phyloP scores from a whole-genome alignment of 768 basidiomycete genomes.

The Coprinellus aureogranulatus region DNA sequence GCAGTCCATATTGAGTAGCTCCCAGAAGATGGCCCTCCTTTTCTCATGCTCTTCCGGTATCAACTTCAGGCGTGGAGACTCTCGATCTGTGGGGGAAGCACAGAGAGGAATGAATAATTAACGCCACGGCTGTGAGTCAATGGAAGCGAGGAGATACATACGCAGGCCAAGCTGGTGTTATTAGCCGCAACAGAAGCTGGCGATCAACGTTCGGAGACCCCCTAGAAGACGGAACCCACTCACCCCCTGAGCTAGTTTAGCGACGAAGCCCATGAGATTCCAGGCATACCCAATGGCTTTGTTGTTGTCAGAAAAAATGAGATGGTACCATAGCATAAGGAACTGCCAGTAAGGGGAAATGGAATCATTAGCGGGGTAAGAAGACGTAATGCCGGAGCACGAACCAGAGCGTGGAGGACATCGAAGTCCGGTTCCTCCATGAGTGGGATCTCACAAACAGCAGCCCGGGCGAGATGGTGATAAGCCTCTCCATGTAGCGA shows the following conservation, averaged over 20 bases:
- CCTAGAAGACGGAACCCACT: conserved; percentile 24
- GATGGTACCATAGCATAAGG: conserved; percentile 74
- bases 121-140: conserved; percentile 9
- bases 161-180: conserved; percentile 61
- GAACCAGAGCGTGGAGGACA: conserved; percentile 63
- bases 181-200: neutral
- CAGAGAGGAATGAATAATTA: conserved; percentile 4
- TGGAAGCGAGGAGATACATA: conserved; percentile 33
- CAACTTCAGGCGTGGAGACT: conserved; percentile 56
- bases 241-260: conserved; percentile 71
- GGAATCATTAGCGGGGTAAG: neutral
- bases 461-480: conserved; percentile 63
- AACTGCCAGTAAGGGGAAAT: conserved; percentile 28
- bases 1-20: conserved; percentile 69
- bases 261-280: conserved; percentile 73
- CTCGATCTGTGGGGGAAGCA: conserved; percentile 51
- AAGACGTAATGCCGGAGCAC: conserved; percentile 8
- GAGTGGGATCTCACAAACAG: conserved; percentile 69
- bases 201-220: conserved; percentile 9
- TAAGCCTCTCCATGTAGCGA: conserved; percentile 62
- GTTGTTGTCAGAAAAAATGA: conserved; percentile 72
- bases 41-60: conserved; percentile 73
- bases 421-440: conserved; percentile 77
- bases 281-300: conserved; percentile 72
- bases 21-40: conserved; percentile 71